Evolutionary conservation across 2,329 filamentous ascomycete species (phyloP).

Genomic region (Ophiostoma fasciatum): DNA sequence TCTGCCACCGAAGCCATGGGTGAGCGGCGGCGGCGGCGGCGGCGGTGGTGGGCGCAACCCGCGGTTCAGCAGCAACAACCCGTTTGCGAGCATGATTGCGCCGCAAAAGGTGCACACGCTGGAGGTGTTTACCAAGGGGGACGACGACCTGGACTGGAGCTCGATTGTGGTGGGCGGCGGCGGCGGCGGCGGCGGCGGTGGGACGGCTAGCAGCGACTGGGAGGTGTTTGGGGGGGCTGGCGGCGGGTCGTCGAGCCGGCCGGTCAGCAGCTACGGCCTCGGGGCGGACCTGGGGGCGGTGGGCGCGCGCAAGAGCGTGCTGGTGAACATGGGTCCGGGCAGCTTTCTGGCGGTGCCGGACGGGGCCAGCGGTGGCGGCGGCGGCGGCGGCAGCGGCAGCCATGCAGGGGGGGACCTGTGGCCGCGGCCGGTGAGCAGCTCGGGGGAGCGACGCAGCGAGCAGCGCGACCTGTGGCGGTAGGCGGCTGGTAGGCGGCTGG

Average conservation of each 20-base stretch:
- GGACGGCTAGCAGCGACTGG: slow-evolving; percentile 3
- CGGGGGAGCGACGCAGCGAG: slow-evolving; percentile 22
- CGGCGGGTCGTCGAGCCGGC: slow-evolving; percentile 21
- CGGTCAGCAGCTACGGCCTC: slow-evolving; percentile 42
- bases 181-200: slow-evolving; percentile 10
- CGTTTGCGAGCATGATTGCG: slow-evolving; percentile 29
- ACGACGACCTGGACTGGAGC: slow-evolving; percentile 44
- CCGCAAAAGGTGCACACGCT: slow-evolving; percentile 25
- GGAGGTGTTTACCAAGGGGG: slow-evolving; percentile 45
- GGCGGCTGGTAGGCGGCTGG: too few relatives aligned
- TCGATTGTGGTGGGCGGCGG: slow-evolving; percentile 33
- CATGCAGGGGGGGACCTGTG: slow-evolving; percentile 21
- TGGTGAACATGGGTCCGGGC: slow-evolving; percentile 35
- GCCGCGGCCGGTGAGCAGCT: slow-evolving; percentile 29
- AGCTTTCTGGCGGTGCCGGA: slow-evolving; percentile 39
- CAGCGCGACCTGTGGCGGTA: slow-evolving; percentile 29
- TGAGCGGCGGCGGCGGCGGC: too few relatives aligned
- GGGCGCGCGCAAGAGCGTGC: slow-evolving; percentile 37
- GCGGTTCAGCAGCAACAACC: slow-evolving; percentile 47
- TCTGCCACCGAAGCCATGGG: slow-evolving; percentile 13
- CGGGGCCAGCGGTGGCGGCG: slow-evolving; percentile 10
- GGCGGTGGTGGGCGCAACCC: too few relatives aligned
- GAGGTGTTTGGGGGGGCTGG: slow-evolving; percentile 16
- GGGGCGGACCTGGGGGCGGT: slow-evolving; percentile 37
- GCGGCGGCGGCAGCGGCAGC: slow-evolving; percentile 10